A percentile compares a stretch with the other conserved stretches of the same genome.
Evolutionary conservation across 148 eudicot genomes (phyloP).

Genomic region (Spergularia marina): DNA sequence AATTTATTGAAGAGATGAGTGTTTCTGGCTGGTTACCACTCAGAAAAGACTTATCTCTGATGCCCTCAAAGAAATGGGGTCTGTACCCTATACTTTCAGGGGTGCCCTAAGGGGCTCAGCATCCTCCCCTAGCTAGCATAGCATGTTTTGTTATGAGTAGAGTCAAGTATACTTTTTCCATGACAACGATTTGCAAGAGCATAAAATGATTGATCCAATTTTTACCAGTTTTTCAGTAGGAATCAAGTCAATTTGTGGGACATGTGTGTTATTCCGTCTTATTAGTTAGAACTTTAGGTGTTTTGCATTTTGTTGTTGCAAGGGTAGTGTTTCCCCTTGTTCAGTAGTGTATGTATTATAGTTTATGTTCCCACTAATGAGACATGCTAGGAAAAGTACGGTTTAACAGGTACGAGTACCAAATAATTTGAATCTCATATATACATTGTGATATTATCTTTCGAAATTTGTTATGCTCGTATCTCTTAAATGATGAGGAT

Average conservation of each 20-base stretch:
- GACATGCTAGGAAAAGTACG: not conserved
- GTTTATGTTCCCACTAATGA: constrained; percentile 11
- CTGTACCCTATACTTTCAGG: not conserved
- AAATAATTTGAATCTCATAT: too few relatives aligned
- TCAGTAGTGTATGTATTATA: not conserved
- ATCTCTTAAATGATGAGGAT: too few relatives aligned
- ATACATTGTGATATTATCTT: too few relatives aligned
- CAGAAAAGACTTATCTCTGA: constrained; percentile 32
- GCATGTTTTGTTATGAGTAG: too few relatives aligned
- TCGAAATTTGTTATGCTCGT: too few relatives aligned
- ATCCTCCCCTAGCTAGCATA: too few relatives aligned
- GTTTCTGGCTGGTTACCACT: constrained; percentile 6
- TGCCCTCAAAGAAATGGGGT: constrained; percentile 9
- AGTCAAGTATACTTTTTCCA: constrained; percentile 6
- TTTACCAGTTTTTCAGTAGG: constrained; percentile 10
- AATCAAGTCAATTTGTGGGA: not conserved
- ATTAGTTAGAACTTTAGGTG: not conserved
- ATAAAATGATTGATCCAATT: constrained; percentile 4
- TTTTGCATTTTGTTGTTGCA: not conserved
- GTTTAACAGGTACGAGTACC: not conserved
- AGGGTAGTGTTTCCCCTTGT: not conserved
- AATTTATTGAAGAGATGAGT: not conserved
- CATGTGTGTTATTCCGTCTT: not conserved
- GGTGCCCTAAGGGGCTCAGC: not conserved
- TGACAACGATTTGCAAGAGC: constrained; percentile 19